Conservation (phyloP, 2,329 filamentous ascomycete species). For the Ophiostoma piceae region DNA sequence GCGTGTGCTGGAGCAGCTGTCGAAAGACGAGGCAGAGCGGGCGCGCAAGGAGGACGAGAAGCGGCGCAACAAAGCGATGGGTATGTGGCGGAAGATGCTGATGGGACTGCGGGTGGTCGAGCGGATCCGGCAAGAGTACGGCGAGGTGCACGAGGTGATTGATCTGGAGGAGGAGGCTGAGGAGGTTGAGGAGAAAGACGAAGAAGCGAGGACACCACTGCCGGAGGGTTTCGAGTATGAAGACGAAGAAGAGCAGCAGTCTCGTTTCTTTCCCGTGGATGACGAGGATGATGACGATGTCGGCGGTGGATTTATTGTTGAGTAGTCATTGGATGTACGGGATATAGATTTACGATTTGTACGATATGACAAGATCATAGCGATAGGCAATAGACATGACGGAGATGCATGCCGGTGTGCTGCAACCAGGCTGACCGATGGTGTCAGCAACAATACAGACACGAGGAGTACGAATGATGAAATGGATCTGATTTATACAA, state of each 20-base stretch:
- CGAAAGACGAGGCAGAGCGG: slow-evolving; percentile 69
- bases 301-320: slow-evolving; percentile 21
- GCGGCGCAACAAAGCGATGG: slow-evolving; percentile 65
- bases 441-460: background rate
- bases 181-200: slow-evolving; percentile 44
- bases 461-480: background rate
- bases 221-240: slow-evolving; percentile 52
- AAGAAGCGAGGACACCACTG: slow-evolving; percentile 31
- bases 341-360: no score
- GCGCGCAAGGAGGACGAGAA: slow-evolving; percentile 78
- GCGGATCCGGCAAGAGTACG: slow-evolving; percentile 71
- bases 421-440: background rate
- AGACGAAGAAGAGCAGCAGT: slow-evolving; percentile 37
- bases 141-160: slow-evolving; percentile 47
- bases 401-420: background rate
- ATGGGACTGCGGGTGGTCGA: slow-evolving; percentile 79
- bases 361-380: no score
- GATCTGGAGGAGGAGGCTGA: slow-evolving; percentile 30
- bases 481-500: background rate
- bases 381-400: no score
- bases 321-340: slow-evolving; percentile 1
- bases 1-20: slow-evolving; percentile 70
- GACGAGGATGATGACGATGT: slow-evolving; percentile 37
- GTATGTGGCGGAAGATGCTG: slow-evolving; percentile 79
- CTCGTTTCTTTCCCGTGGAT: slow-evolving; percentile 45